Evolutionary conservation across 257 asterid species (phyloP), one percentile per base, ranked within the genome.

Genomic region (Ligustrum vulgare): DNA sequence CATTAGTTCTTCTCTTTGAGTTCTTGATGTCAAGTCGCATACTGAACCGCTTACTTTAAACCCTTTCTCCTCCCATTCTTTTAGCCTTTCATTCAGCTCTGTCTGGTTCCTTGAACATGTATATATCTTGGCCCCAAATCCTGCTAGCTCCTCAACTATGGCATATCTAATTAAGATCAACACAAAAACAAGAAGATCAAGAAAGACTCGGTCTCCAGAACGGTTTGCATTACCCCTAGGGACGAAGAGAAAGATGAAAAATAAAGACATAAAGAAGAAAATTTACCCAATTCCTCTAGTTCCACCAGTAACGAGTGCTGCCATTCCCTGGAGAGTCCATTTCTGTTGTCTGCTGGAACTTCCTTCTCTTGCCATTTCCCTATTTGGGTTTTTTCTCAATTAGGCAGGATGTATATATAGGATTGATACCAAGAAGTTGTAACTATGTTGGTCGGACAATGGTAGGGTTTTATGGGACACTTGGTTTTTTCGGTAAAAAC

Each of bases 11-110:
- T 77, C 71, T 67, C 92, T 84, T 58, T 89, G 91, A 0, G 78
- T 60, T 49, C 71, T 81, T 31, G 83, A 84, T 0, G 90, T 56
- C 54, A 88, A 67, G 72, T 91, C 97, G 18, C 97, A 91, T 0
- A 20, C 81, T 0, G 82, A 82, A 11, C 91, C 91, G 63, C 73
- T 79, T 2, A 91, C 97, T 72, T 88, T 73, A 58, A 80, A 82
- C 45, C 97, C 97, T 81, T 84, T 91, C 1, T 23, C 82, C 47
- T 83, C 83, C 96, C 96, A 91, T 47, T 89, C 92, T 56, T 85
- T 72, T 28, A 86, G 72, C 81, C 82, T 77, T 70, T 81, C 84
- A 18, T 39, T 74, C 0, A 88, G 84, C 31, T 86, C 91, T 0
- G 13, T 35, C 70, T 80, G 77, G 70, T 84, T 88, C 76, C 91